Evolutionary conservation across 2,329 filamentous ascomycete genomes (phyloP).

Genomic region (Aspergillus uvarum): DNA sequence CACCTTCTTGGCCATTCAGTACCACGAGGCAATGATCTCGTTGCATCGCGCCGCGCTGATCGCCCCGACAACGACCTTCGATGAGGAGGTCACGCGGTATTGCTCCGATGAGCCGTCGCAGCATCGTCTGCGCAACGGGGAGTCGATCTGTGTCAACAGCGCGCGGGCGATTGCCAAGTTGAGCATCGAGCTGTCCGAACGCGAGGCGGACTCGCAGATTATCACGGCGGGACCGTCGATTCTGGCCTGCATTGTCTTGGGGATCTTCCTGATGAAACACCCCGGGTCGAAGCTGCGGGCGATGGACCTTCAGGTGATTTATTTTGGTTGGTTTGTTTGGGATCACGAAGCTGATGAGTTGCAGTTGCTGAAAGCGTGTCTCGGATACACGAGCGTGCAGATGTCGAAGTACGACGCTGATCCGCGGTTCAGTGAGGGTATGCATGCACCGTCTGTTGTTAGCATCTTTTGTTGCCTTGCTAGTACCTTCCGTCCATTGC

Average conservation of each 20-base stretch:
- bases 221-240: constrained; percentile 5
- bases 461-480: too few species aligned
- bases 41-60: constrained; percentile 17
- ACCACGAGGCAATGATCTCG: constrained; percentile 15
- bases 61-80: constrained; percentile 12
- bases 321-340: too few species aligned
- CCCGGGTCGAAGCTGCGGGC: constrained; percentile 5
- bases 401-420: constrained; percentile 8
- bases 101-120: constrained; percentile 13
- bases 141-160: constrained; percentile 16
- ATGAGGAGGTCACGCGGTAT: constrained; percentile 9
- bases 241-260: constrained; percentile 15
- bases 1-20: constrained; percentile 15
- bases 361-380: constrained; percentile 15
- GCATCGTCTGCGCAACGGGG: constrained; percentile 11
- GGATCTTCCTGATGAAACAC: constrained; percentile 17
- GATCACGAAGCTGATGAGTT: too few species aligned
- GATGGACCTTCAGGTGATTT: constrained; percentile 11
- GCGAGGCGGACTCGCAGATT: constrained; percentile 5
- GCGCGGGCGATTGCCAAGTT: constrained; percentile 17
- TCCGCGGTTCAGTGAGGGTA: constrained; percentile 10
- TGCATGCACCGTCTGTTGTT: background rate
- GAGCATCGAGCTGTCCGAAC: constrained; percentile 14
- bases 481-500: too few species aligned
- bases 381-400: constrained; percentile 7